Percentiles rank a stretch among this genome's conserved stretches.
Conservation (phyloP, 106 monocot species). For the Vanilla planifolia region DNA sequence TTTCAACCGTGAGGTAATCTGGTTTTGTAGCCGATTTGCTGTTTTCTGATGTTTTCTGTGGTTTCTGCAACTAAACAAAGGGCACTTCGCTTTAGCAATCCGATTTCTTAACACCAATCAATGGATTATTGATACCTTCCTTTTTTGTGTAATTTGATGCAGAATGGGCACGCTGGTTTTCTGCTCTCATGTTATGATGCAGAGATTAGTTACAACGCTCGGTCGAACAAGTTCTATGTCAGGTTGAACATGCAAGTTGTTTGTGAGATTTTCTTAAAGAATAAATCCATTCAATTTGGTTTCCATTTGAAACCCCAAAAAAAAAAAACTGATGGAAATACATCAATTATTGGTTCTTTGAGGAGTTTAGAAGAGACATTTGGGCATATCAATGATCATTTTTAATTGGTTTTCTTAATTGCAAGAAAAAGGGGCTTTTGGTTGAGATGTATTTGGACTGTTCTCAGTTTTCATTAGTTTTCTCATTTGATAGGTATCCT, state of each 20-base stretch:
- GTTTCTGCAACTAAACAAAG: neutral
- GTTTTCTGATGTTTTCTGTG: neutral
- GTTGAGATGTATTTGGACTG: neutral
- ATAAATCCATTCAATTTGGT: no score
- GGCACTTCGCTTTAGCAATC: neutral
- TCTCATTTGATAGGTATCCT: slow-evolving; percentile 49
- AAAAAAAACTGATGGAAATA: no score
- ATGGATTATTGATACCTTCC: no score
- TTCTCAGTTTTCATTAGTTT: neutral
- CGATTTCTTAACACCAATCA: no score
- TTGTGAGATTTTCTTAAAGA: no score
- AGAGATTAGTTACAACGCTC: slow-evolving; percentile 49
- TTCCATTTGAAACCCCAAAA: no score
- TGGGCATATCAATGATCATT: no score
- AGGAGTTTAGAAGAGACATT: no score
- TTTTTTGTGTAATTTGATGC: slow-evolving; percentile 7
- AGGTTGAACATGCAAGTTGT: slow-evolving; percentile 23
- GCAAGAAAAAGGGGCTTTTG: neutral
- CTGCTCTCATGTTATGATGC: slow-evolving; percentile 73
- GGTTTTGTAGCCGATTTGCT: neutral
- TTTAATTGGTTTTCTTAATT: no score
- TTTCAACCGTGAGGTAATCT: slow-evolving; percentile 73
- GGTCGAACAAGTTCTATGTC: slow-evolving; percentile 52
- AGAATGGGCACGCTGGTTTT: slow-evolving; percentile 72
- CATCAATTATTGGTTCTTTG: no score